phyloP scores from a whole-genome alignment of 2,329 filamentous ascomycete species.

The Diaporthe capsici region DNA sequence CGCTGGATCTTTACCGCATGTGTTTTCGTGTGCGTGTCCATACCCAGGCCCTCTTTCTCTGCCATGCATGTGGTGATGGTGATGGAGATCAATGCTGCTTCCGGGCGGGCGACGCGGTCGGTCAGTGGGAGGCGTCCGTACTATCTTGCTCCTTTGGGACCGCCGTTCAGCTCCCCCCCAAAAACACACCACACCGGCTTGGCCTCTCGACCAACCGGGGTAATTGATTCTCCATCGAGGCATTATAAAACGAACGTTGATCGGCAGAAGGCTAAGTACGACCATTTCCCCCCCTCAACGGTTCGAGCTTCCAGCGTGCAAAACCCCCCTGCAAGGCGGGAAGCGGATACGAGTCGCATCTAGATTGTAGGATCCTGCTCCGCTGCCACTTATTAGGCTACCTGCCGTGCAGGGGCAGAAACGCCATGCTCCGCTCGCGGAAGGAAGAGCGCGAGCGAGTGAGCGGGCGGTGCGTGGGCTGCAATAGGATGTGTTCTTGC shows the following conservation, averaged over 20 bases:
- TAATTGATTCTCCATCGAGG: background rate
- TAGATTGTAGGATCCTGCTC: slow-evolving; percentile 9
- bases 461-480: background rate
- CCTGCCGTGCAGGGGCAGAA: background rate
- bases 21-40: background rate
- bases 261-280: background rate
- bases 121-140: background rate
- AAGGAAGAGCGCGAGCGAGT: background rate
- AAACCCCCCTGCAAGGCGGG: background rate
- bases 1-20: background rate
- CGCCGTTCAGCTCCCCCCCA: background rate
- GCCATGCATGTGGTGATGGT: background rate
- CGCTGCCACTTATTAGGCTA: background rate
- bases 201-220: background rate
- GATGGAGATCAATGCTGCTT: slow-evolving; percentile 19
- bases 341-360: slow-evolving; percentile 5
- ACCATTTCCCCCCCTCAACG: background rate
- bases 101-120: background rate
- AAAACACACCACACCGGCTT: background rate
- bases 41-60: background rate
- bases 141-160: slow-evolving; percentile 3
- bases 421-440: background rate
- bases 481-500: background rate
- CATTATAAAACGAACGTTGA: background rate
- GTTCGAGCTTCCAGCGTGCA: background rate